These are phyloP conservation scores for Cryptococcus sp. DNA, from an alignment of 1,284 basidiomycete species.

Conservation along the genomic window DNA sequence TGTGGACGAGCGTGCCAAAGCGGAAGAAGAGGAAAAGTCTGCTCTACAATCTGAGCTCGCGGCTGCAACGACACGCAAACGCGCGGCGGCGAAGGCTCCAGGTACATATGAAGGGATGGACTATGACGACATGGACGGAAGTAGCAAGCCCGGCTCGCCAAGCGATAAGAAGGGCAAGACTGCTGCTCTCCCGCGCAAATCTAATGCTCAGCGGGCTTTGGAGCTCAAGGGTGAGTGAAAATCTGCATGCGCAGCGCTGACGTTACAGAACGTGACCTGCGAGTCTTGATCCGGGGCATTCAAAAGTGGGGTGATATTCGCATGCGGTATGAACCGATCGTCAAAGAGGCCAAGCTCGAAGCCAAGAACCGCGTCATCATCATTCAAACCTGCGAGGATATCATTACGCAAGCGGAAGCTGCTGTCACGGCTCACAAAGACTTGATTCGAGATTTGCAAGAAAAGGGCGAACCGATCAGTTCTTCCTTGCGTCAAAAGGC, in stretches of 20 bases:
- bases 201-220: slow-evolving; percentile 86
- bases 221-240: slow-evolving; percentile 69
- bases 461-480: slow-evolving; percentile 74
- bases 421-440: slow-evolving; percentile 83
- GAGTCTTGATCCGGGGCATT: slow-evolving; percentile 90
- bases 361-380: slow-evolving; percentile 95
- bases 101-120: slow-evolving; percentile 89
- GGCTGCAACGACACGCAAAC: slow-evolving; percentile 63
- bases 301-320: slow-evolving; percentile 98
- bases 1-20: slow-evolving; percentile 81
- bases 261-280: slow-evolving; percentile 78
- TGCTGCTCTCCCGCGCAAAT: slow-evolving; percentile 49
- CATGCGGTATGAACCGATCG: slow-evolving; percentile 90
- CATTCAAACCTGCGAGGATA: slow-evolving; percentile 87
- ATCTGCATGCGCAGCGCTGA: slow-evolving; percentile 1
- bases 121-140: slow-evolving; percentile 66
- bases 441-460: slow-evolving; percentile 71
- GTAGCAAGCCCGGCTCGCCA: slow-evolving; percentile 55
- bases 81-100: slow-evolving; percentile 69
- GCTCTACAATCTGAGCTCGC: slow-evolving; percentile 58
- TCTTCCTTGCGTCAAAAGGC: slow-evolving; percentile 66
- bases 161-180: slow-evolving; percentile 44
- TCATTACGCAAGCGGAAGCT: slow-evolving; percentile 79
- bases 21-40: slow-evolving; percentile 71
- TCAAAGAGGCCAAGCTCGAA: slow-evolving; percentile 86